Evolutionary conservation across 2,329 filamentous ascomycete species (phyloP).

Genomic region (Aspergillus novoparasiticus): DNA sequence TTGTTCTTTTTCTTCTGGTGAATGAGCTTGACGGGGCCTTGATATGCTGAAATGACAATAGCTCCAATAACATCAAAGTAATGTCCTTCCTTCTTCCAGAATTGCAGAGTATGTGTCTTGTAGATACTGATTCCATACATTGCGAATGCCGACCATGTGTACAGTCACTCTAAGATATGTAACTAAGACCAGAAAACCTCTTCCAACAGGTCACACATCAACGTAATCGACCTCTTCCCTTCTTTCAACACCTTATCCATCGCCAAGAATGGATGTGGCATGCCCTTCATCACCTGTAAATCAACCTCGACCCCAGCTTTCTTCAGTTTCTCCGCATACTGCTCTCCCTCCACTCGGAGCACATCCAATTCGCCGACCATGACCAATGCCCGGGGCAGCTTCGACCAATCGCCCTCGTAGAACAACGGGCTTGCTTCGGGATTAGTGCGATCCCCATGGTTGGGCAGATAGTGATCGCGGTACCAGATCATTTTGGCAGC

Average conservation of each 20-base stretch:
- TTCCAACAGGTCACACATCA: constrained; percentile 43
- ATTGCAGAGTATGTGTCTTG: no score
- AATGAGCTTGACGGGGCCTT: neutral
- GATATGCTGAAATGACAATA: neutral
- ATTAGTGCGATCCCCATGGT: constrained; percentile 48
- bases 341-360: constrained; percentile 56
- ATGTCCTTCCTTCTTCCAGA: neutral
- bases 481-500: constrained; percentile 65
- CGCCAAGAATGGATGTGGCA: constrained; percentile 61
- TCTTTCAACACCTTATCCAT: constrained; percentile 60
- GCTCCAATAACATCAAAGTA: neutral
- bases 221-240: constrained; percentile 54
- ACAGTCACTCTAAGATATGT: neutral
- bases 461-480: constrained; percentile 59
- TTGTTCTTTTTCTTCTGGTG: neutral
- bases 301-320: constrained; percentile 52
- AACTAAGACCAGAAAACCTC: constrained; percentile 32
- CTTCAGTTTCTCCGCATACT: constrained; percentile 53
- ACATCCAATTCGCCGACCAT: constrained; percentile 61
- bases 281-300: constrained; percentile 55
- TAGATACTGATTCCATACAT: neutral
- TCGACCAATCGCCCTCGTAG: constrained; percentile 53
- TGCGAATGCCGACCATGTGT: neutral
- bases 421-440: constrained; percentile 60
- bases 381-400: constrained; percentile 54